Conservation (phyloP, 2,329 filamentous ascomycete species). For the Arthrobotrys sinensis region DNA sequence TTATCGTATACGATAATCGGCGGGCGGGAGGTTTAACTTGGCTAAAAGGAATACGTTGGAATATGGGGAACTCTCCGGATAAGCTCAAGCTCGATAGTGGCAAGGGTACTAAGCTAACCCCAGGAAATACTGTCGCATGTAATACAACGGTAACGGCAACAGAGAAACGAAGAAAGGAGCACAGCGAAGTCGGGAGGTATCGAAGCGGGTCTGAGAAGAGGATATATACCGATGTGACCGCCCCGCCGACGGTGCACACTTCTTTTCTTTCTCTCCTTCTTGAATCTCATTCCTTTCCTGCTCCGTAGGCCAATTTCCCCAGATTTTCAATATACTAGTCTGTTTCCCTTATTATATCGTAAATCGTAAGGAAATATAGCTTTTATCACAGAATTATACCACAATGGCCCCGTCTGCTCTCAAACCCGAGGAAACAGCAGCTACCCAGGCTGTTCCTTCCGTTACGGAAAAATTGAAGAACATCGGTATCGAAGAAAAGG, state of each 20-base stretch:
- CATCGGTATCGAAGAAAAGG: constrained; percentile 47
- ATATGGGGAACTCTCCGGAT: constrained; percentile 47
- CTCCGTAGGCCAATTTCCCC: constrained; percentile 15
- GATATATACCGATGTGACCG: constrained; percentile 55
- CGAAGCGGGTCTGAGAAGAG: constrained; percentile 20
- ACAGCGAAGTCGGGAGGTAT: constrained; percentile 32
- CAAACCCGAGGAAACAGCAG: constrained; percentile 43
- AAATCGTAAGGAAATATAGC: constrained; percentile 12
- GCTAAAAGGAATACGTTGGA: constrained; percentile 15
- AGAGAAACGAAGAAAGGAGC: constrained; percentile 19
- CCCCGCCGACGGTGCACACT: constrained; percentile 36
- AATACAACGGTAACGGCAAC: constrained; percentile 4
- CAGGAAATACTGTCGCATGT: constrained; percentile 15
- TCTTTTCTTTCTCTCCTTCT: constrained; percentile 45
- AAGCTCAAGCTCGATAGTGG: constrained; percentile 44
- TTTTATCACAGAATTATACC: not conserved
- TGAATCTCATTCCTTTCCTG: constrained; percentile 40
- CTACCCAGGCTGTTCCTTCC: not conserved
- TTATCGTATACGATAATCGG: constrained; percentile 29
- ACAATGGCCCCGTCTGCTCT: constrained; percentile 50
- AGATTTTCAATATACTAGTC: not conserved
- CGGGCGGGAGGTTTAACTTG: constrained; percentile 2
- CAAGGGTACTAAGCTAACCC: constrained; percentile 42
- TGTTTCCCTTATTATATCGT: not conserved
- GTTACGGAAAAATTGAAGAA: constrained; percentile 44